A percentile compares a stretch with the other conserved stretches of the same genome.
Conservation (phyloP, 169 alveolate genomes). For the Plasmodium berghei region DNA sequence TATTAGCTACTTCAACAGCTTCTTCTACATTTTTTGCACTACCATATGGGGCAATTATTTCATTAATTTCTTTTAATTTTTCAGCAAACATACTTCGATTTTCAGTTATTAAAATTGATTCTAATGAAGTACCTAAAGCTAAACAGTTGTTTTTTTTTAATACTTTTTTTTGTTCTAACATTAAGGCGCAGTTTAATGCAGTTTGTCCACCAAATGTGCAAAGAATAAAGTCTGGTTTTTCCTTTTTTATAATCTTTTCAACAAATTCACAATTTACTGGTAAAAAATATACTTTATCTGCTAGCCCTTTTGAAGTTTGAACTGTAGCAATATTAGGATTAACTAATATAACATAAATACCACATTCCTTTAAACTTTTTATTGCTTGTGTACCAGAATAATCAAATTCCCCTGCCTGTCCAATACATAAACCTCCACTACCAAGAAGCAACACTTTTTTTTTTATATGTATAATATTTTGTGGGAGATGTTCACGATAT, state of each 20-base stretch:
- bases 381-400: conserved; percentile 92
- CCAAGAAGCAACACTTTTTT: conserved; percentile 84
- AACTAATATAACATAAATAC: conserved; percentile 87
- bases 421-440: conserved; percentile 91
- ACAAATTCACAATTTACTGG: conserved; percentile 92
- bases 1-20: conserved; percentile 84
- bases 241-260: conserved; percentile 85
- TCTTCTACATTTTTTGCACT: conserved; percentile 83
- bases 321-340: conserved; percentile 94
- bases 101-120: conserved; percentile 90
- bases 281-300: conserved; percentile 88
- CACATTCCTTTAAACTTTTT: conserved; percentile 90
- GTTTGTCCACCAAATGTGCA: conserved; percentile 94
- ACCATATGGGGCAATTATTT: conserved; percentile 87
- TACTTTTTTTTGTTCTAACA: conserved; percentile 85
- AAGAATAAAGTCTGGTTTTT: conserved; percentile 91
- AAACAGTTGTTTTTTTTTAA: conserved; percentile 85
- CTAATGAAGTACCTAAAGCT: conserved; percentile 82
- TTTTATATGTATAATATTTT: conserved; percentile 85
- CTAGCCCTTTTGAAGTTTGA: conserved; percentile 89
- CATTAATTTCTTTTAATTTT: conserved; percentile 88
- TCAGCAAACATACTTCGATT: conserved; percentile 89
- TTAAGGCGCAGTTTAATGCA: conserved; percentile 91
- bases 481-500: conserved; percentile 73
- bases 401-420: conserved; percentile 94